Base-by-base conservation (phyloP, 1,284 basidiomycete genomes). In the Cerioporus squamosus region DNA sequence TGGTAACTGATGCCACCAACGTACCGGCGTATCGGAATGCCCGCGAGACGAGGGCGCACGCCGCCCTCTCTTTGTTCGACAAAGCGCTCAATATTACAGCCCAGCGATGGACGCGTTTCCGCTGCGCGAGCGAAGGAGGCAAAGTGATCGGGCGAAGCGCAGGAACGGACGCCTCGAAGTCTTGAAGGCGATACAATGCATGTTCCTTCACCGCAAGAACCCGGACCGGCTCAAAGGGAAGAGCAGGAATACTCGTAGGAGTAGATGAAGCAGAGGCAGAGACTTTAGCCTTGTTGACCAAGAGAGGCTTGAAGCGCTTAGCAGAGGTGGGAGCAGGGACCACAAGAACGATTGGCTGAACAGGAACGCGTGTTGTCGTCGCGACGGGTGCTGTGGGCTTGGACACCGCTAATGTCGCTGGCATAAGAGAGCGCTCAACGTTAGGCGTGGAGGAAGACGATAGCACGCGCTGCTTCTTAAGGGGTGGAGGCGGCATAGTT, bases 1-100 rank as follows among this genome's bases (percentile, higher is more conserved):
- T 1, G 6, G 6, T 15, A 7, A 6, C 10, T 29, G 8, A 3
- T 36, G 14, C 14, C 33, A 14, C 8, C 14, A 43, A 31, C 69
- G 31, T 67, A 86, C 88, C 84, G 72, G 88, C 84, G 70, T 90
- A 90, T 55, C 88, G 81, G 68, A 90, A 81, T 48, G 81, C 75
- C 47, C 81, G 80, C 14, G 85, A 89, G 20, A 85, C 85, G 18
- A 79, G 71, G 14, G 68, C 66, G 57, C 85, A 84, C 29, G 66
- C 64, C 12, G 57, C 65, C 6, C 85, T 72, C 53, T 84, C 82
- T 45, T 66, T 50, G 17, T 75, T 63, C 5, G 75, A 72, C 2
- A 90, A 70, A 5, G 71, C 74, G 59, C 80, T 81, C 3, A 91
- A 72, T n/a, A 85, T 74, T 20, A 89, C 55, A 5, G 88, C 78